Evolutionary conservation across 2,329 filamentous ascomycete genomes (phyloP), one percentile per base, ranked within the genome.

Genomic region (Massarina eburnea): DNA sequence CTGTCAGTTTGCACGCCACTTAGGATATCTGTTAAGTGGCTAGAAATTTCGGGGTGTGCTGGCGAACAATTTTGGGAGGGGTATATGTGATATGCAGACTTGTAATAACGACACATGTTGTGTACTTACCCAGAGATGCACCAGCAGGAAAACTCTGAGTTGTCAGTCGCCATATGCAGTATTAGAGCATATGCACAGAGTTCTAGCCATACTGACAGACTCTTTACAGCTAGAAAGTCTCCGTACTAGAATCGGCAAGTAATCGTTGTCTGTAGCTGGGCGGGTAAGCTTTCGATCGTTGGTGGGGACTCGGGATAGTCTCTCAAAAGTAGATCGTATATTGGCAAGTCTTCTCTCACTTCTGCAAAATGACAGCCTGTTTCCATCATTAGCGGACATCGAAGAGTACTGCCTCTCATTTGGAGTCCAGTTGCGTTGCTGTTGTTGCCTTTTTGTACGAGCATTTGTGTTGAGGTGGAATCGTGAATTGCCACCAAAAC

Each of bases 51-150:
- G 33, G 49, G 20, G 20, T 26, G 19, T 33, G 17, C 27, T 43
- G 43, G 51, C 44, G 38, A 41, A 22, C 44, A 14, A 36, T 39
- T 19, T 17, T 48, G 37, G 50, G 48, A 51, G 49, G 52, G 46
- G 33, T 59, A 62, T 64, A 62, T 55, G 54, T 55, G 52, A 55
- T 38, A 36, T 38, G 38, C 44, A 42, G 43, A 40, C 39, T 43
- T 48, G 57, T 60, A 61, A 38, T 39, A 58, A 43, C 43, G 41
- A 52, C 52, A 52, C 49, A 59, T 58, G 39, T 34, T 41, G 50
- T 48, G 41, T 44, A 33, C 46, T 51, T 43, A 49, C 42, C 43
- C 40, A 40, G 39, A 51, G 35, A 35, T 35, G 49, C 47, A 49
- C 45, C 39, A 46, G 46, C 43, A 46, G 49, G 41, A 51, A 36